phyloP scores from a whole-genome alignment of 2,329 filamentous ascomycete genomes.

The Mycosphaerella sp. region DNA sequence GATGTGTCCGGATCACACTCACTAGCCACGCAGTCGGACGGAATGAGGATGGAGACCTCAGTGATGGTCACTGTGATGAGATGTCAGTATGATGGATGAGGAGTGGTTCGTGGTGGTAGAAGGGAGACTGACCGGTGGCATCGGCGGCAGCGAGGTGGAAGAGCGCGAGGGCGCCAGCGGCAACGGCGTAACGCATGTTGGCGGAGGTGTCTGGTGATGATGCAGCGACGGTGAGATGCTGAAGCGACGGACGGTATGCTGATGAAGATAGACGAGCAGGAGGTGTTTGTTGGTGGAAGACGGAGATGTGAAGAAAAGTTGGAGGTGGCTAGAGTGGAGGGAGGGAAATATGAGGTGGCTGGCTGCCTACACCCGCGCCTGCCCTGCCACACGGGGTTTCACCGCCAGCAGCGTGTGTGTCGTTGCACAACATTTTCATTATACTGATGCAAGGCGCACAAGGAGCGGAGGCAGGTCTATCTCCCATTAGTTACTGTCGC shows the following conservation, averaged over 20 bases:
- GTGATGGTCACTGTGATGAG: constrained; percentile 14
- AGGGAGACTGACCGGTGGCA: constrained; percentile 21
- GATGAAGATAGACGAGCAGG: neutral
- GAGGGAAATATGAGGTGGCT: neutral
- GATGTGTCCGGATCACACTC: constrained; percentile 16
- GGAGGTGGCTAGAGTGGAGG: neutral
- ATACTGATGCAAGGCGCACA: neutral
- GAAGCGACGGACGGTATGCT: neutral
- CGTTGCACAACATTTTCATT: neutral
- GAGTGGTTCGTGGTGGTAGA: neutral
- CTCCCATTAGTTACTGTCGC: neutral
- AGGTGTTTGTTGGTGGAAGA: neutral
- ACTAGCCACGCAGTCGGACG: constrained; percentile 20
- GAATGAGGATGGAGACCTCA: constrained; percentile 8
- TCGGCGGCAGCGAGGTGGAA: constrained; percentile 22
- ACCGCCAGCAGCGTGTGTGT: neutral
- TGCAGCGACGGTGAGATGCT: constrained; percentile 12
- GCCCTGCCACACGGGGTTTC: neutral
- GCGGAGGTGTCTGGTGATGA: constrained; percentile 17
- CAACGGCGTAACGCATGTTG: constrained; percentile 27
- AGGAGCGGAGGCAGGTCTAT: neutral
- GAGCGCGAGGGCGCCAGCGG: constrained; percentile 24
- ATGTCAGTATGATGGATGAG: neutral
- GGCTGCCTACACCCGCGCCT: neutral
- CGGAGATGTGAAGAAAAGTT: neutral